Base-by-base conservation (phyloP, 2,329 filamentous ascomycete species). In the Aspergillus transmontanensis region DNA sequence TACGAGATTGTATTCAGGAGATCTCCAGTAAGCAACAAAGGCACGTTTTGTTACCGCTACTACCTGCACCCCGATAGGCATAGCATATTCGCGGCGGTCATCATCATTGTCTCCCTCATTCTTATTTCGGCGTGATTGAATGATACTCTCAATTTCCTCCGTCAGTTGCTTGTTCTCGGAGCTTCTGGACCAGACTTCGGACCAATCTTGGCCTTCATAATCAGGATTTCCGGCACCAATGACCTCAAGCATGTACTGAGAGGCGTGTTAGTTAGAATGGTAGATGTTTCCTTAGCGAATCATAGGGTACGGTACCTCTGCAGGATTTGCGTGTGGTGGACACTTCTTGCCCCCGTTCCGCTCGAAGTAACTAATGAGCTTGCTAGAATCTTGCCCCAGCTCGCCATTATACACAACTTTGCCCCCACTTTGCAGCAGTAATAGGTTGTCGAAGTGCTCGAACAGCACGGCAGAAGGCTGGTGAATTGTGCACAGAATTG, bases 401-500 rank as follows among this genome's bases (percentile, higher is more conserved):
- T 94, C 89, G 23, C 92, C 92, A 72, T 95, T 94, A 80, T 96
- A 96, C 57, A 96, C 91, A 54, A 90, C 91, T 60, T 89, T 85
- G 4, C 93, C 93, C 64, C 93, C 93, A 46, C 86, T 85, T 77
- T 94, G 88, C 2, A 96, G 84, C 3, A 96, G 84, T 6, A 96
- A 81, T 2, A 97, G 84, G 14, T 92, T 86, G 74, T 96, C 93
- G 68, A 96, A 97, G 76, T 93, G 90, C 76, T 95, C 91, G 69
- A 97, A 96, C 0, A 96, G 83, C 0, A 91, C 89, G 19, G 91
- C 91, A 68, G 93, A 94, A 1, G 93, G 93, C 75, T 96, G 93
- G 76, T 96, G 93, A 66, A 96, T 96, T 0, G 93, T 96, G 79
- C 92, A 96, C 4, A 96, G 85, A 69, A 96, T 93, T 11, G 93